phyloP scores from a whole-genome alignment of 352 stramenopile genomes.

The Phytophthora pisi region DNA sequence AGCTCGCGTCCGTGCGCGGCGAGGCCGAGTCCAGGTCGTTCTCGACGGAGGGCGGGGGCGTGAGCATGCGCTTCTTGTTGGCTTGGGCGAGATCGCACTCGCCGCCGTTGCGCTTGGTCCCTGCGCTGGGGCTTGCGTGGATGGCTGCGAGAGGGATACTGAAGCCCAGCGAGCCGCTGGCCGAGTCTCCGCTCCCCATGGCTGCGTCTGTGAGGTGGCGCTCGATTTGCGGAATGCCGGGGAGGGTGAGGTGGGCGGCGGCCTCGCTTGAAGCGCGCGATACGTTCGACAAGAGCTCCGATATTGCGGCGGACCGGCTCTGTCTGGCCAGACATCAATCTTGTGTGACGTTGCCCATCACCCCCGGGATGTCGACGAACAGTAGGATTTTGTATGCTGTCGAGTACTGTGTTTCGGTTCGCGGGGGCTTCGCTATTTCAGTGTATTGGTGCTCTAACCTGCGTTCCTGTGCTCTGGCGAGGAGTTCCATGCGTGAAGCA shows the following conservation, averaged over 20 bases:
- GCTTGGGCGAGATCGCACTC: constrained; percentile 13
- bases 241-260: neutral
- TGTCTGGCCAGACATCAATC: constrained; percentile 22
- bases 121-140: constrained; percentile 1
- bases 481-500: no score
- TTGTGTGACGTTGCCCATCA: constrained; percentile 17
- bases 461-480: no score
- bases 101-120: constrained; percentile 6
- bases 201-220: neutral
- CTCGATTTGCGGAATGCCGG: constrained; percentile 28
- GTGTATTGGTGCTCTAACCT: neutral
- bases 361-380: constrained; percentile 23
- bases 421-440: neutral
- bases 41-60: constrained; percentile 20
- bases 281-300: constrained; percentile 6
- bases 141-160: constrained; percentile 35
- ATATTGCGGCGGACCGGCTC: neutral
- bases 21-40: constrained; percentile 40
- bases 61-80: constrained; percentile 55
- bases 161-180: constrained; percentile 26
- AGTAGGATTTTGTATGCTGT: constrained; percentile 9
- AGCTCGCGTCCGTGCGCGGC: constrained; percentile 44
- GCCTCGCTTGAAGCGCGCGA: constrained; percentile 18
- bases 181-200: constrained; percentile 13
- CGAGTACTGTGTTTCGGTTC: neutral